These are phyloP conservation scores for Sporobolus alterniflorus DNA, from an alignment of 202 grass and related monocot species.

Conservation along the genomic window DNA sequence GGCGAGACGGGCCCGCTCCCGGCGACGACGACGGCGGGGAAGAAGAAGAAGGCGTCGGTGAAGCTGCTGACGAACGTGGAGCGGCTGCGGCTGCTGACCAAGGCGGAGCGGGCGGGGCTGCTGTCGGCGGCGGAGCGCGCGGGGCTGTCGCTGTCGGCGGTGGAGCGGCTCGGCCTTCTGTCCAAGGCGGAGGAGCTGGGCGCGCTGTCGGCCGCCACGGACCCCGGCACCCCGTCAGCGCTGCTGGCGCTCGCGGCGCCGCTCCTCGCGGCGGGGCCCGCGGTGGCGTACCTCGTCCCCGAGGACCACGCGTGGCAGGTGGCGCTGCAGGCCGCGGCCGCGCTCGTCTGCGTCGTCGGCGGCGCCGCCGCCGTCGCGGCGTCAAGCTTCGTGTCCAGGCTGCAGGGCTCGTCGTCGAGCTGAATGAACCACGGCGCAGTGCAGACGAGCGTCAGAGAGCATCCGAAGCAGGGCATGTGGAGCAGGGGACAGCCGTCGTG, in stretches of 20 bases:
- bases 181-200: conserved; percentile 95
- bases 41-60: conserved; percentile 42
- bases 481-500: no score
- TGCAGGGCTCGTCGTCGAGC: conserved; percentile 74
- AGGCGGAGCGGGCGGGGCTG: conserved; percentile 88
- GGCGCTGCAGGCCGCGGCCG: conserved; percentile 67
- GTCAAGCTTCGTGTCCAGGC: conserved; percentile 82
- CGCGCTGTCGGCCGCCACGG: conserved; percentile 79
- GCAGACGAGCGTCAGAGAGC: no score
- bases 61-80: conserved; percentile 96
- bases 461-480: no score
- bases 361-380: conserved; percentile 82
- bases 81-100: conserved; percentile 86
- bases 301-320: conserved; percentile 90
- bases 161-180: conserved; percentile 82
- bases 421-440: neutral
- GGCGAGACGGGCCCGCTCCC: conserved; percentile 59
- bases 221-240: conserved; percentile 61
- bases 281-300: conserved; percentile 77
- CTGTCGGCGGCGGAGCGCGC: conserved; percentile 83
- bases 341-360: conserved; percentile 64
- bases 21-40: conserved; percentile 26
- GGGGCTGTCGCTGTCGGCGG: conserved; percentile 85
- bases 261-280: conserved; percentile 68
- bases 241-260: conserved; percentile 63